Base-by-base conservation (phyloP, 768 basidiomycete genomes). In the Boletus pseudopeckii region DNA sequence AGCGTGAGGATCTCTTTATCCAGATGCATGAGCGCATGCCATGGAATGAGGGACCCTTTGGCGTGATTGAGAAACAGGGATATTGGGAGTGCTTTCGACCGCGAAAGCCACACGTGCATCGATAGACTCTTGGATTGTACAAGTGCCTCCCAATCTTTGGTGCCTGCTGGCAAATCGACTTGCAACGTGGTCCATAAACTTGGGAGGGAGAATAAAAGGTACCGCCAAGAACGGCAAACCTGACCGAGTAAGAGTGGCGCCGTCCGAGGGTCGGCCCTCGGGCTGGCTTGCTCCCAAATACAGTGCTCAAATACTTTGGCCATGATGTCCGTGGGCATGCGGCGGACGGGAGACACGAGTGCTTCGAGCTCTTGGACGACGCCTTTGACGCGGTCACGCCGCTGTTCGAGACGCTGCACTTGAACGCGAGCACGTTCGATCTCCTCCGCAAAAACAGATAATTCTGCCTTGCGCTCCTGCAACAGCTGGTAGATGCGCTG, bases 241-340 rank as follows among this genome's bases (percentile, higher is more conserved):
- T 70, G 70, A 5, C 38, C 53, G 42, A 71, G 64, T 7, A 72
- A 32, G 17, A 72, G 38, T 0, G 68, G 70, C 0, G 62, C 59
- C 5, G 33, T 33, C 10, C 22, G 38, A 9, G 67, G 55, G 48
- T 60, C 57, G 11, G 50, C 47, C 30, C 15, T 58, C 4, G 50
- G 58, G 14, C 9, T 39, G 15, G 38, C 43, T 10, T 59, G 45
- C 26, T 61, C 65, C 8, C 10, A 51, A 7, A 61, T 26, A 26
- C 56, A 71, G 24, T 58, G 57, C 33, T 67, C 65, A 39, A 69
- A 69, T 28, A 69, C 15, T 8, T 50, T 65, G 15, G 53, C 51
- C 53, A 69, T 68, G 55, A 71, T 58, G 51, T 69, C 68, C 11
- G 58, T 67, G 45, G 68, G 68, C 56, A 71, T 58, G 49, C 68